These are phyloP conservation scores for Malus hybrid DNA, from an alignment of 331 rosid genomes.

Conservation along the genomic window DNA sequence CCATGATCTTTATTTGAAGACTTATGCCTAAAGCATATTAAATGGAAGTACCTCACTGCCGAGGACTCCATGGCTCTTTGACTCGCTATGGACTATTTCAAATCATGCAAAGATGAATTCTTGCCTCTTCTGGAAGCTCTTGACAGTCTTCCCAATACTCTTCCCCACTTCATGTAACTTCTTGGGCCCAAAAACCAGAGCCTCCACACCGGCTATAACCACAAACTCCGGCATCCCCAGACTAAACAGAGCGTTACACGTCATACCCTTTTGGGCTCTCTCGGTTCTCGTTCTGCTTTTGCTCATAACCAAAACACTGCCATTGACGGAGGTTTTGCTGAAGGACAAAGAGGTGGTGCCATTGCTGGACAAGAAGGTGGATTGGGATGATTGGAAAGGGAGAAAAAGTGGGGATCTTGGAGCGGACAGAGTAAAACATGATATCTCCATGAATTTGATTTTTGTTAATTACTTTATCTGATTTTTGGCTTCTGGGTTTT, in stretches of 20 bases:
- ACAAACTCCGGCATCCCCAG: conserved; percentile 87
- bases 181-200: conserved; percentile 89
- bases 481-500: neutral
- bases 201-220: conserved; percentile 91
- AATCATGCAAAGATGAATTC: too few relatives aligned
- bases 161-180: conserved; percentile 89
- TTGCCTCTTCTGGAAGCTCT: conserved; percentile 59
- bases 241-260: conserved; percentile 83
- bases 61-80: too few relatives aligned
- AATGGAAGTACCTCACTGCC: too few relatives aligned
- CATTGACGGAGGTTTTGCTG: conserved; percentile 18
- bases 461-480: neutral
- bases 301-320: conserved; percentile 8
- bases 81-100: too few relatives aligned
- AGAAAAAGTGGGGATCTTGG: conserved; percentile 19
- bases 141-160: conserved; percentile 88
- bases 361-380: conserved; percentile 26
- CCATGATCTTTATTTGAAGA: too few relatives aligned
- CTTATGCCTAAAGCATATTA: too few relatives aligned
- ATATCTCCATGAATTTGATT: conserved; percentile 33
- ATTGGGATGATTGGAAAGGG: conserved; percentile 36
- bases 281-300: conserved; percentile 20
- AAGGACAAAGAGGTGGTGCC: conserved; percentile 17
- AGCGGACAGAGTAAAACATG: conserved; percentile 36
- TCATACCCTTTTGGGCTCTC: conserved; percentile 37